Evolutionary conservation across 73 alveolate species (phyloP).

Genomic region (Paramecium pentaurelia): DNA sequence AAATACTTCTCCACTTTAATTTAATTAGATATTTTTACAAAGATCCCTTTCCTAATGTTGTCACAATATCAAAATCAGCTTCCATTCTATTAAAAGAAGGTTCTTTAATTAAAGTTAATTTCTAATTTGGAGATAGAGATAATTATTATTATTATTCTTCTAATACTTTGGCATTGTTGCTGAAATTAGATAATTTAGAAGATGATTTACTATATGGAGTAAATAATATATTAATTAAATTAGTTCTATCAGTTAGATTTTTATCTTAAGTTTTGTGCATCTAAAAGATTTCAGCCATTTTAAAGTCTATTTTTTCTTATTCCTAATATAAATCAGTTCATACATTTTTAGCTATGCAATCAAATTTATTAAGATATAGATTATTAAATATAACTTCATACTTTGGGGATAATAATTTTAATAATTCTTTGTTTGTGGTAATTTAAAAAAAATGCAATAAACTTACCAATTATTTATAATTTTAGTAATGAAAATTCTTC

Average conservation of each 20-base stretch:
- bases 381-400: constrained; percentile 24
- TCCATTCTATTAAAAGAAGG: constrained; percentile 20
- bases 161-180: background rate
- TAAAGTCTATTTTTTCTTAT: constrained; percentile 12
- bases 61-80: constrained; percentile 56
- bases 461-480: background rate
- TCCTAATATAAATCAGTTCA: background rate
- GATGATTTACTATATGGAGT: background rate
- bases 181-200: background rate
- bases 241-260: background rate
- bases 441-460: background rate
- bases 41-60: constrained; percentile 55
- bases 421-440: background rate
- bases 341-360: background rate
- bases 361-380: background rate
- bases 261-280: background rate
- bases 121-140: background rate
- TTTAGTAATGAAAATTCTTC: background rate
- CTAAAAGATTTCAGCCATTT: background rate
- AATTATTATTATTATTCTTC: background rate
- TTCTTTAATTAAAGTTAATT: background rate
- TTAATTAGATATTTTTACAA: background rate
- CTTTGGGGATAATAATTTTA: constrained; percentile 19
- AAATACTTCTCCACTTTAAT: constrained; percentile 43
- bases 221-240: background rate